Percentiles rank a stretch among this genome's conserved stretches.
Evolutionary conservation across 495 filamentous ascomycete genomes (phyloP).

Genomic region (Aspergillus sclerotiicarbonarius): DNA sequence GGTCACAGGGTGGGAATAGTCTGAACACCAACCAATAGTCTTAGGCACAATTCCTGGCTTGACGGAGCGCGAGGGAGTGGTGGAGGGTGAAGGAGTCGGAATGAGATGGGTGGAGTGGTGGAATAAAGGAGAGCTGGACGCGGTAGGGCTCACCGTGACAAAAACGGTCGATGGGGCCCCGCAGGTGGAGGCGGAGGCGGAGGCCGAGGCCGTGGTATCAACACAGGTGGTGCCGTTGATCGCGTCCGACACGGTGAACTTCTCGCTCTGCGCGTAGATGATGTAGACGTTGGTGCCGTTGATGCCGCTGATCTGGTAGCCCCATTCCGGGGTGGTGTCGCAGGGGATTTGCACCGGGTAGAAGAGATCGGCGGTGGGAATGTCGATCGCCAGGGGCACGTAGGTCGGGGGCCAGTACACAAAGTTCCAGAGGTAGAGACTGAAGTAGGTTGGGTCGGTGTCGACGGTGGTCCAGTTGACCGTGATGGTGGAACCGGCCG

Average conservation of each 20-base stretch:
- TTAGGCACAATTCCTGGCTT: constrained; percentile 28
- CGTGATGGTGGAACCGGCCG: constrained; percentile 32
- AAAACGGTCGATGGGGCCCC: constrained; percentile 19
- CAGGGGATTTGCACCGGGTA: constrained; percentile 41
- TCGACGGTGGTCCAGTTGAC: constrained; percentile 45
- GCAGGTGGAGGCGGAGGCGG: background rate
- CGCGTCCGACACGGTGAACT: constrained; percentile 32
- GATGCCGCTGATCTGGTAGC: constrained; percentile 49
- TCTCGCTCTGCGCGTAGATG: constrained; percentile 45
- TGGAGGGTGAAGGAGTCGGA: constrained; percentile 10
- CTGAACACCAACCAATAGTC: constrained; percentile 29
- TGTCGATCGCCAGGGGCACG: constrained; percentile 34
- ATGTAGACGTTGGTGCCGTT: constrained; percentile 51
- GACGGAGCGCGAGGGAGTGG: constrained; percentile 14
- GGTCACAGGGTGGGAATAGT: constrained; percentile 29
- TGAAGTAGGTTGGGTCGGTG: constrained; percentile 43
- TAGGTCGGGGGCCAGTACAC: constrained; percentile 47
- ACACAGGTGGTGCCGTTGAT: constrained; percentile 15
- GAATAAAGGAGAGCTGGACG: constrained; percentile 14
- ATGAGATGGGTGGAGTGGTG: constrained; percentile 6
- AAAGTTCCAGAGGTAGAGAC: constrained; percentile 50
- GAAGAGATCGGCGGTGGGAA: constrained; percentile 30
- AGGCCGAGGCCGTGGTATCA: background rate
- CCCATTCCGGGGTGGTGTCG: constrained; percentile 36
- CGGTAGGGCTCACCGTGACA: constrained; percentile 27